phyloP scores from a whole-genome alignment of 371 early-diverging fungal species.

The Syncephalastrum monosporum region DNA sequence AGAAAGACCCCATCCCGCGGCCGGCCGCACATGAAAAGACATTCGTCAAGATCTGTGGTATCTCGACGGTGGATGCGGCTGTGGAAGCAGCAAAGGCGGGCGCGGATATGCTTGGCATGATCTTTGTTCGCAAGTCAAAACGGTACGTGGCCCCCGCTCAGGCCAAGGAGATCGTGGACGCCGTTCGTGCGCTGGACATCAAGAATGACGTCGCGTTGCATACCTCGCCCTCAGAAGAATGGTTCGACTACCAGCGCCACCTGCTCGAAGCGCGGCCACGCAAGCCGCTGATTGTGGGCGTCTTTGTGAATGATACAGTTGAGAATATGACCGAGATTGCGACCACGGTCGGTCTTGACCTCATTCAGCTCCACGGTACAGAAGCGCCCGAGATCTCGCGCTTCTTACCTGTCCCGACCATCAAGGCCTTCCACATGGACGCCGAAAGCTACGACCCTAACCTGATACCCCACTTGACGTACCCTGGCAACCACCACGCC shows the following conservation, averaged over 20 bases:
- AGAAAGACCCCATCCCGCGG: conserved; percentile 28
- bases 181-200: conserved; percentile 49
- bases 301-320: conserved; percentile 84
- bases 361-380: conserved; percentile 92
- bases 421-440: conserved; percentile 88
- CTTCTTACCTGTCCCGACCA: conserved; percentile 80
- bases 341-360: conserved; percentile 69
- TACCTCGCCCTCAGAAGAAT: conserved; percentile 29
- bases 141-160: conserved; percentile 60
- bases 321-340: conserved; percentile 76
- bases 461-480: conserved; percentile 41
- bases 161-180: conserved; percentile 65
- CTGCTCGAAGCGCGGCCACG: conserved; percentile 46
- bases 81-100: conserved; percentile 75
- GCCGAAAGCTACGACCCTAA: conserved; percentile 32
- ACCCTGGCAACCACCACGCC: conserved; percentile 63
- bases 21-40: conserved; percentile 14
- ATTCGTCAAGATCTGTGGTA: conserved; percentile 91
- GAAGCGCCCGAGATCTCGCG: conserved; percentile 67
- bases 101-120: conserved; percentile 89
- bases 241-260: conserved; percentile 59
- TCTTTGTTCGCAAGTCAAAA: conserved; percentile 77
- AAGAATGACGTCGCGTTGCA: neutral
- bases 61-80: conserved; percentile 81
- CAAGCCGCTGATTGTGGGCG: conserved; percentile 88